phyloP scores from a whole-genome alignment of 257 asterid genomes.

The Petrea volubilis region DNA sequence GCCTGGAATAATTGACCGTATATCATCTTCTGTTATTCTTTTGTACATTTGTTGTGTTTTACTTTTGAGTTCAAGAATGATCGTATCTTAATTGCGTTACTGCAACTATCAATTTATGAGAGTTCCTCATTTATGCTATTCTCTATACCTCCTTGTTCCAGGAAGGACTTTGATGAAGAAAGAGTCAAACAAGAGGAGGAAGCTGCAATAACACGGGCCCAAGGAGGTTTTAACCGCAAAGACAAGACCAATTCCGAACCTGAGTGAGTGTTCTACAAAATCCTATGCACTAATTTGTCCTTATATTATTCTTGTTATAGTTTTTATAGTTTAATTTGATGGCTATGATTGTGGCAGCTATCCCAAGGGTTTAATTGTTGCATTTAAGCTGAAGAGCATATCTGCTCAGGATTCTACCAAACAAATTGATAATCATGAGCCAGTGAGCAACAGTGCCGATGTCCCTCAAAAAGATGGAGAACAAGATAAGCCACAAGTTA shows the following conservation, averaged over 20 bases:
- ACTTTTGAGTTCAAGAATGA: background rate
- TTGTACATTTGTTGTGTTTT: background rate
- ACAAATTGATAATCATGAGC: slow-evolving; percentile 42
- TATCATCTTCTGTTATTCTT: background rate
- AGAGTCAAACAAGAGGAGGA: slow-evolving; percentile 75
- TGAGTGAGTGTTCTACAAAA: slow-evolving; percentile 48
- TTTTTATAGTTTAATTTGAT: slow-evolving; percentile 9
- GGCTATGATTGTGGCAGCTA: slow-evolving; percentile 51
- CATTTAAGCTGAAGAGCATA: slow-evolving; percentile 70
- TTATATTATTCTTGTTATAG: slow-evolving; percentile 4
- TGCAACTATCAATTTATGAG: background rate
- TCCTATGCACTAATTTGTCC: background rate
- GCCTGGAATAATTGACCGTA: background rate
- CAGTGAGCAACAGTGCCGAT: slow-evolving; percentile 30
- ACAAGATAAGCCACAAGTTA: slow-evolving; percentile 31
- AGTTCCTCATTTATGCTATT: slow-evolving; percentile 14
- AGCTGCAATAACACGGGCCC: slow-evolving; percentile 42
- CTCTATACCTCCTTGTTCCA: slow-evolving; percentile 28
- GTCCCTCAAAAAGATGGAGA: slow-evolving; percentile 42
- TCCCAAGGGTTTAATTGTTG: slow-evolving; percentile 82
- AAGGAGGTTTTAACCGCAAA: slow-evolving; percentile 48
- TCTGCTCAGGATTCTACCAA: slow-evolving; percentile 40
- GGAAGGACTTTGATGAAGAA: slow-evolving; percentile 75
- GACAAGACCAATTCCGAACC: slow-evolving; percentile 50
- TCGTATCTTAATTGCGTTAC: background rate